Percentiles rank a stretch among this genome's conserved stretches.
Evolutionary conservation across 345 rosid genomes (phyloP).

Genomic region (Euphorbia pulcherrima): DNA sequence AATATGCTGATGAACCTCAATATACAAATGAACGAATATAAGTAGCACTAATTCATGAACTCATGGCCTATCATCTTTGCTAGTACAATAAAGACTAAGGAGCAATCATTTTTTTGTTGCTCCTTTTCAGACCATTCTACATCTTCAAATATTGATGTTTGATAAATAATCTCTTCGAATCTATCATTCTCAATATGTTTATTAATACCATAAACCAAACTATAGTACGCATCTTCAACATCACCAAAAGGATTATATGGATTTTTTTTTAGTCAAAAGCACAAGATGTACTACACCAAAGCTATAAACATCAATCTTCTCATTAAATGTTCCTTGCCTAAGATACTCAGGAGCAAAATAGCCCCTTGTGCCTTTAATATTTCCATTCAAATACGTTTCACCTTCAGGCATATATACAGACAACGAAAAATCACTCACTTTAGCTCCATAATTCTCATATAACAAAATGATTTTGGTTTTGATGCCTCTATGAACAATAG

Average conservation of each 20-base stretch:
- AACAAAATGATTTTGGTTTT: neutral
- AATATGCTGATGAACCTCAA: no score
- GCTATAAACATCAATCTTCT: slow-evolving; percentile 2
- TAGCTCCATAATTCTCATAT: neutral
- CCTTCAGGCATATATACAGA: slow-evolving; percentile 2
- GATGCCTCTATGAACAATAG: slow-evolving; percentile 6
- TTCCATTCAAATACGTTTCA: neutral
- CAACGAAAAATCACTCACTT: neutral
- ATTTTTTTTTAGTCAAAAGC: slow-evolving; percentile 1
- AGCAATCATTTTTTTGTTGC: no score
- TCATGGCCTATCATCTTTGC: no score
- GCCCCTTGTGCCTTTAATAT: neutral
- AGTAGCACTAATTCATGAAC: no score
- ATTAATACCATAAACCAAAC: neutral
- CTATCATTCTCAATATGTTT: no score
- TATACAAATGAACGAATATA: no score
- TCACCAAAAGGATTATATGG: neutral
- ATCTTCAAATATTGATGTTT: slow-evolving; percentile 3
- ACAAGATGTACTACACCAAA: neutral
- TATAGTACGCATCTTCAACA: neutral
- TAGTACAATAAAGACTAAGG: no score
- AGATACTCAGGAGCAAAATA: neutral
- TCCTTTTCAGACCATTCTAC: slow-evolving; percentile 15
- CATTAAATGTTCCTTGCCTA: neutral
- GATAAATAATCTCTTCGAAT: slow-evolving; percentile 14